Evolutionary conservation across 345 rosid genomes (phyloP), one percentile per base, ranked within the genome.

Genomic region (Ceriops zippeliana): DNA sequence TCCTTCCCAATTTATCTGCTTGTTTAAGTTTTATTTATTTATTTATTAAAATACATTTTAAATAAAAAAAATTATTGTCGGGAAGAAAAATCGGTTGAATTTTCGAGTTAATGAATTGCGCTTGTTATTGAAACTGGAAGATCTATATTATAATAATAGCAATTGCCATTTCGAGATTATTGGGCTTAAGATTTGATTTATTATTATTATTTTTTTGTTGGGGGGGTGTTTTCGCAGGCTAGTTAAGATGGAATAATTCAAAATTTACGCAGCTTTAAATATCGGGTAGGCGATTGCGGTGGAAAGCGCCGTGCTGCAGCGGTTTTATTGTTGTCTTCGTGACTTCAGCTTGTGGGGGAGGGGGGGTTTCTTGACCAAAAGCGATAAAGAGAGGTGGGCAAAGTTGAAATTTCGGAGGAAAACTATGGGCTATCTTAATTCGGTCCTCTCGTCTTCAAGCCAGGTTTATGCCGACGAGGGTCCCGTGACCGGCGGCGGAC

Each of bases 401-500:
- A 57, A 51, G 42, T 72, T 61, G 73, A 27, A 58, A 52, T 37
- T 70, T 65, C 28, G 27, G 66, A 65, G 22, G 22, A 15, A 67
- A 46, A 68, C 6, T 22, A 91, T 89, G 95, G 96, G 96, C 19
- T 95, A 91, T 81, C 79, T 91, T 62, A 91, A 87, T 78, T 86
- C 97, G 10, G 86, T 91, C 2, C 73, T 95, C 81, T 75, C 95
- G 17, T 80, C 91, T 75, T 85, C 98, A 31, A 84, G 80, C 71
- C 96, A 88, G 76, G 83, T 82, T 81, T 86, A 88, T 19, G 86
- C 87, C 61, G 93, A 86, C 60, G 93, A 90, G 61, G 85, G 83
- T 47, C 98, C 93, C 27, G 96, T 85, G 20, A 86, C 90, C 73
- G 99, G 99, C 52, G 96, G 99, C 0, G 97, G 99, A 49, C 91